Evolutionary conservation across 2,329 filamentous ascomycete genomes (phyloP), one percentile per base, ranked within the genome.

Genomic region (Pseudogymnoascus sp.): DNA sequence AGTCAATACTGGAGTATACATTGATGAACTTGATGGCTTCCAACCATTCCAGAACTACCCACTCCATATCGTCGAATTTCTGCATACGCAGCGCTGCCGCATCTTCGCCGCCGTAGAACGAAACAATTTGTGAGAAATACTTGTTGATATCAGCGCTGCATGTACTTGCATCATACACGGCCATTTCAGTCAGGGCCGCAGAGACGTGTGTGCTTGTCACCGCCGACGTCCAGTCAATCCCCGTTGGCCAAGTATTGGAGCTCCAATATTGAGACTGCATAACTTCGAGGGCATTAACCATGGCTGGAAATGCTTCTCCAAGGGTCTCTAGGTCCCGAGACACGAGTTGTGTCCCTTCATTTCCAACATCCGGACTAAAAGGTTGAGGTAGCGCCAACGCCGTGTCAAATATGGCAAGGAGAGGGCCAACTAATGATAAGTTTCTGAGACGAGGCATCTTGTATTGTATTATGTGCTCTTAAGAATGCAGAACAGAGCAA

Each of bases 181-280:
- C 53, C 16, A 46, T 19, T 40, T 63, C 63, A 14, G 62, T 84
- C 14, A 95, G 81, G 2, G 87, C 83, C 12, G 87, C 89, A 0
- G 90, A 89, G 37, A 96, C 77, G 63, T 93, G 86, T 0, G 93
- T 96, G 46, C 87, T 87, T 69, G 91, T 79, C 7, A 97, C 91
- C 3, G 93, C 93, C 16, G 87, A 88, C 0, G 93, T 98, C 93
- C 93, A 98, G 77, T 97, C 93, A 70, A 96, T 97, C 33, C 90
- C 84, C 1, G 82, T 81, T 0, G 92, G 91, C 91, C 93, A 98
- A 26, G 86, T 91, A 10, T 90, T 92, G 37, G 89, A 78, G 81
- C 86, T 82, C 72, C 95, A 97, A 76, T 91, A 96, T 26, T 82
- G 78, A 61, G 84, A 80, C 73, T 97, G 92, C 81, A 97, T 85